phyloP scores from a whole-genome alignment of 2,329 filamentous ascomycete species.

The Fusarium algeriense region DNA sequence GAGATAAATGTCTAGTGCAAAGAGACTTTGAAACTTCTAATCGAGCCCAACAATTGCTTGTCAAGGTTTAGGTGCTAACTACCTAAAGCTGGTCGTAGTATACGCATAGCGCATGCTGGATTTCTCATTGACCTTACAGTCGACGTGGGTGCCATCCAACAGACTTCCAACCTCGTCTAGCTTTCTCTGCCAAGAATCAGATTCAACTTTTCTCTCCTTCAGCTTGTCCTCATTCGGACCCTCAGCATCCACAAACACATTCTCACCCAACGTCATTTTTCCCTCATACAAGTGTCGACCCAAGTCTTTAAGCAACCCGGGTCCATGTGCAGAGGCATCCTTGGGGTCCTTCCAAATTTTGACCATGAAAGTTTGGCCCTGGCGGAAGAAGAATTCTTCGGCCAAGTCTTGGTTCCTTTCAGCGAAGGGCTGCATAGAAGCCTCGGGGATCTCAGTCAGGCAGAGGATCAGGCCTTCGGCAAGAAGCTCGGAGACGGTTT shows the following conservation, averaged over 20 bases:
- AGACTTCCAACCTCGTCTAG: slow-evolving; percentile 40
- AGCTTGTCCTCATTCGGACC: slow-evolving; percentile 38
- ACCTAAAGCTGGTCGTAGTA: neutral
- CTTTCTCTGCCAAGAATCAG: slow-evolving; percentile 39
- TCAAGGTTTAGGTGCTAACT: neutral
- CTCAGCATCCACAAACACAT: slow-evolving; percentile 42
- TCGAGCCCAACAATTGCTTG: too few species aligned
- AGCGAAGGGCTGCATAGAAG: slow-evolving; percentile 55
- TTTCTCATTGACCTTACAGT: neutral
- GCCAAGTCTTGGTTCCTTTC: slow-evolving; percentile 18
- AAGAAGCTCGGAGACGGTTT: slow-evolving; percentile 32
- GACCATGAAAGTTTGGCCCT: slow-evolving; percentile 11
- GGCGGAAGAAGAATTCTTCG: slow-evolving; percentile 32
- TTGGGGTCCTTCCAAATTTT: slow-evolving; percentile 33
- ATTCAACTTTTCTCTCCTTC: slow-evolving; percentile 23
- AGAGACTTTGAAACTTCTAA: too few species aligned
- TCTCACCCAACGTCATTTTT: slow-evolving; percentile 13
- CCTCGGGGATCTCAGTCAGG: slow-evolving; percentile 51
- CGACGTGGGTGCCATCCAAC: slow-evolving; percentile 36
- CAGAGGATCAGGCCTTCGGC: slow-evolving; percentile 46
- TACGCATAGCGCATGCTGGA: neutral
- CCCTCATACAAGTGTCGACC: slow-evolving; percentile 12
- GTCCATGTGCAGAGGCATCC: neutral
- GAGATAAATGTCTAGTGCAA: neutral
- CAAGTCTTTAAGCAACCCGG: slow-evolving; percentile 8